phyloP scores from a whole-genome alignment of 306 rosid genomes.

The Quercus berberidifolia region DNA sequence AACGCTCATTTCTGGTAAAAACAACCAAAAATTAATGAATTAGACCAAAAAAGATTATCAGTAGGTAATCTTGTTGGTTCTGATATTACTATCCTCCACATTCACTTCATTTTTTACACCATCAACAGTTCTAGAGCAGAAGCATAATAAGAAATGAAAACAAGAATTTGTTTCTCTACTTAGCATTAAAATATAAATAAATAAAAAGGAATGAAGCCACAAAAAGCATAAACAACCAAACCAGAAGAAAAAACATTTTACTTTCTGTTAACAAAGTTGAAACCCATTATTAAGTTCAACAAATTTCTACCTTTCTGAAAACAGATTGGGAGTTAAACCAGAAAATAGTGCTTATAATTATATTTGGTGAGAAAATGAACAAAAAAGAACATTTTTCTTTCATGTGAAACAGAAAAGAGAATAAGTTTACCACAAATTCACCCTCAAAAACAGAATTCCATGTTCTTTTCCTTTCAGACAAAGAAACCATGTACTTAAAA shows the following conservation, averaged over 20 bases:
- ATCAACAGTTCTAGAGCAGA: background rate
- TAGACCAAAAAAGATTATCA: background rate
- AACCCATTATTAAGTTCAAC: background rate
- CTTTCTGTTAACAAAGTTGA: background rate
- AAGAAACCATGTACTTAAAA: background rate
- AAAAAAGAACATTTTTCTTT: background rate
- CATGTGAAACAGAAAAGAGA: background rate
- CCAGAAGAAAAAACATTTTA: background rate
- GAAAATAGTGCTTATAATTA: background rate
- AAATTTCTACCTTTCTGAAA: background rate
- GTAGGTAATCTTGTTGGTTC: background rate
- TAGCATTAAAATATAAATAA: background rate
- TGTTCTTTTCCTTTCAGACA: background rate
- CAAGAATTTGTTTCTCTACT: background rate
- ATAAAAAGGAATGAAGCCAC: background rate
- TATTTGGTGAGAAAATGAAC: background rate
- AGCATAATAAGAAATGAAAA: constrained; percentile 1
- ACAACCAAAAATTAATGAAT: no score
- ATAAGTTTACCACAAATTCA: background rate
- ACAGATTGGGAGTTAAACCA: background rate
- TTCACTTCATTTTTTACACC: background rate
- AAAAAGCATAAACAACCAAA: background rate
- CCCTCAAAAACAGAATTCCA: background rate
- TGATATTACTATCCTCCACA: background rate
- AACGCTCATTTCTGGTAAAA: no score